Evolutionary conservation across 352 stramenopile species (phyloP).

Genomic region (Globisporangium okanoganense): DNA sequence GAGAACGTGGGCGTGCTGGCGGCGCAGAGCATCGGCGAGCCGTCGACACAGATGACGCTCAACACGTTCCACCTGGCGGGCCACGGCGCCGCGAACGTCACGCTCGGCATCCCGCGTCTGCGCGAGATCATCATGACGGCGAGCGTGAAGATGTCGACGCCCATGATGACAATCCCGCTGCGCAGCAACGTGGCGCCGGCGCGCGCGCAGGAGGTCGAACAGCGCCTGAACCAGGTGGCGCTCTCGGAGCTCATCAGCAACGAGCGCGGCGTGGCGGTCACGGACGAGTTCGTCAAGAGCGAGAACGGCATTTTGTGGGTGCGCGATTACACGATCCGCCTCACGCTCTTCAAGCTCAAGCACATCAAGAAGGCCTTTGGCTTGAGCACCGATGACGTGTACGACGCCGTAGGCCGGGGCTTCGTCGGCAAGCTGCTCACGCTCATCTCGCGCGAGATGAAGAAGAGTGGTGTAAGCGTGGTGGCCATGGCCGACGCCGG

Average conservation of each 20-base stretch:
- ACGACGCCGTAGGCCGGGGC: constrained; percentile 70
- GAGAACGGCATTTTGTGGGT: constrained; percentile 92
- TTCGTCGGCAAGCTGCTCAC: constrained; percentile 94
- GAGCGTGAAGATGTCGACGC: constrained; percentile 95
- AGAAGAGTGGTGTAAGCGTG: constrained; percentile 74
- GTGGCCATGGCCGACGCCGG: constrained; percentile 48
- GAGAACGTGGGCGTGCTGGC: constrained; percentile 98
- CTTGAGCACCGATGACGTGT: constrained; percentile 92
- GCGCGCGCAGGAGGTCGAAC: constrained; percentile 72
- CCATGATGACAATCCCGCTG: constrained; percentile 98
- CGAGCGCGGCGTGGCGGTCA: constrained; percentile 89
- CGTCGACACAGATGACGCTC: constrained; percentile 99
- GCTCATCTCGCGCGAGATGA: constrained; percentile 94
- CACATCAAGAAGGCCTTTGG: constrained; percentile 96
- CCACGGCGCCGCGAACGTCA: constrained; percentile 99
- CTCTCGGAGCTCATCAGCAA: constrained; percentile 93
- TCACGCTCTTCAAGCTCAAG: constrained; percentile 94
- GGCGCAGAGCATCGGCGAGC: constrained; percentile 98
- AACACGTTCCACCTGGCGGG: constrained; percentile 99
- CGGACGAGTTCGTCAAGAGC: constrained; percentile 88
- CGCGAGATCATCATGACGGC: constrained; percentile 99
- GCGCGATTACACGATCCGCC: constrained; percentile 95
- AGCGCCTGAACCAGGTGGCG: constrained; percentile 91
- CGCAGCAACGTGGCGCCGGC: constrained; percentile 39
- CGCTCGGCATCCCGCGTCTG: constrained; percentile 98